A percentile compares a stretch with the other conserved stretches of the same genome.
Conservation (phyloP, 73 alveolate species). For the Strombidium stylifer region DNA sequence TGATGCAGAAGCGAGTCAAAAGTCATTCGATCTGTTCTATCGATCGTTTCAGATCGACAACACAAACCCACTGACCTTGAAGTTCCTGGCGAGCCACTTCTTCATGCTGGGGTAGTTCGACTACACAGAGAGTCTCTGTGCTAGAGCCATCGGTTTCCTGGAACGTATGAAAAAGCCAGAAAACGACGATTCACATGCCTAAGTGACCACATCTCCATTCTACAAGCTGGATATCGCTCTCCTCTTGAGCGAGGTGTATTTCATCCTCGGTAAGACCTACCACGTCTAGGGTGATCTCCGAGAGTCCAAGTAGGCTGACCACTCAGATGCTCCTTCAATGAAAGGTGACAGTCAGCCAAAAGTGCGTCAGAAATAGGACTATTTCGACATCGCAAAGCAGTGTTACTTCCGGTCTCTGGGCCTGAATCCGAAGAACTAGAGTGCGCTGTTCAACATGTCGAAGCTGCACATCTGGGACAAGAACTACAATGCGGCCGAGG, state of each 20-base stretch:
- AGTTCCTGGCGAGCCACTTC: constrained; percentile 58
- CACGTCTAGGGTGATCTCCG: too few species aligned
- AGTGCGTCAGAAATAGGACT: too few species aligned
- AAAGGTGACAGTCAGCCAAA: too few species aligned
- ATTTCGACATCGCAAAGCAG: constrained; percentile 6
- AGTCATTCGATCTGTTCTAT: constrained; percentile 4
- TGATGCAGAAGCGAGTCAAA: background rate
- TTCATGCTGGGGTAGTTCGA: constrained; percentile 20
- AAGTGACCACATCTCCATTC: too few species aligned
- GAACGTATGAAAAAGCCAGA: constrained; percentile 16
- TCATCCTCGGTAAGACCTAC: constrained; percentile 13
- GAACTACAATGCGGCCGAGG: constrained; percentile 22
- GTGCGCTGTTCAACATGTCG: constrained; percentile 10
- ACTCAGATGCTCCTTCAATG: too few species aligned
- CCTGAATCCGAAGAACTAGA: background rate
- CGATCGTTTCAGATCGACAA: constrained; percentile 38
- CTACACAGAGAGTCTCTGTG: background rate
- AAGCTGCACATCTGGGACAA: constrained; percentile 9
- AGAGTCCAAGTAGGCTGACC: too few species aligned
- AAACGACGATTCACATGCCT: background rate
- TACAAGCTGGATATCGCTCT: constrained; percentile 16
- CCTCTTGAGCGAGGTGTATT: constrained; percentile 19
- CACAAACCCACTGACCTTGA: constrained; percentile 35
- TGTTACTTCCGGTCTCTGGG: constrained; percentile 1
- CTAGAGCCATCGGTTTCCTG: background rate